Base-by-base conservation (phyloP, 306 rosid genomes). In the Lablab purpureus region DNA sequence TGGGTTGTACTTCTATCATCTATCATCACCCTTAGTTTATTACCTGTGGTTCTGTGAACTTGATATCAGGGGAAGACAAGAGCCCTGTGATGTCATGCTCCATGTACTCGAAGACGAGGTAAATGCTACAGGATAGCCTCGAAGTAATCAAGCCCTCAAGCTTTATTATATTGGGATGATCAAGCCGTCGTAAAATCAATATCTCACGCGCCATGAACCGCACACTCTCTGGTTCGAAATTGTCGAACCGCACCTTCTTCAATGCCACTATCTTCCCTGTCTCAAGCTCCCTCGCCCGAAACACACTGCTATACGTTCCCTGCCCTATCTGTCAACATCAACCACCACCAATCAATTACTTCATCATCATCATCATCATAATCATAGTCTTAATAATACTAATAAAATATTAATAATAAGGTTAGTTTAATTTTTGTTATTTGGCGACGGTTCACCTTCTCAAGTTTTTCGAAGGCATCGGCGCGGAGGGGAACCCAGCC, bases 181-280 rank as follows among this genome's bases (percentile, higher is more conserved):
- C 89, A 47, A 94, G 92, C 88, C 85, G 85, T 73, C 97, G 89
- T 46, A 94, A 93, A 82, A 94, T 92, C 85, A 84, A 30, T 18
- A 94, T 94, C 78, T 94, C 98, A 66, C 98, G 85, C 10, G 97
- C 97, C 98, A 94, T 92, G 67, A 94, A 94, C 76, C 97, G 75
- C 10, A 94, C 98, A 55, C 98, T 94, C 83, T 94, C 98, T 0
- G 97, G 97, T 86, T 94, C 97, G 30, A 90, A 92, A 73, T 90
- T 92, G 75, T 94, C 97, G 34, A 94, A 92, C 78, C 97, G 90
- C 66, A 94, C 98, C 88, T 94, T 92, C 93, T 94, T 94, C 85
- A 94, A 23, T 13, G 98, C 98, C 67, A 92, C 94, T 32, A 90
- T 86, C 91, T 83, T 89, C 82, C 98, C 92, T 0, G 94, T 92